Evolutionary conservation across 495 filamentous ascomycete genomes (phyloP).

Genomic region (Filosporella fistucella): DNA sequence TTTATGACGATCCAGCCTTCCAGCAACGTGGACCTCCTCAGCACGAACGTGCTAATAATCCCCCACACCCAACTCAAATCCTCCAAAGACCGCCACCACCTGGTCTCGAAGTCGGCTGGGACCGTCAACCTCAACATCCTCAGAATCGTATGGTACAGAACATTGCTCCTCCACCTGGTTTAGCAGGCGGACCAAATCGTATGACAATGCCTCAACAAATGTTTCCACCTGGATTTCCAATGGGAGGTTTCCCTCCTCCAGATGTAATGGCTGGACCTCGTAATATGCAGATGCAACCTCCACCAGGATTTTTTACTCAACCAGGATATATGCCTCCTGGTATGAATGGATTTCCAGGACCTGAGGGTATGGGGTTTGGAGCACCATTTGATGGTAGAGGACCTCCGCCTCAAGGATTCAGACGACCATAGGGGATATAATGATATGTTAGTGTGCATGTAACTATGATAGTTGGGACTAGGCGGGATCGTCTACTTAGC

Average conservation of each 20-base stretch:
- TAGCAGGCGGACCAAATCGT: slow-evolving; percentile 36
- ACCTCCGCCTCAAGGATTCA: slow-evolving; percentile 29
- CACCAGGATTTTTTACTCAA: slow-evolving; percentile 44
- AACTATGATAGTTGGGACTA: no score
- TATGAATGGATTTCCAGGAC: slow-evolving; percentile 42
- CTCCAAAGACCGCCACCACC: slow-evolving; percentile 44
- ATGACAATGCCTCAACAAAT: slow-evolving; percentile 45
- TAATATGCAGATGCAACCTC: slow-evolving; percentile 22
- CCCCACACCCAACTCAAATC: slow-evolving; percentile 47
- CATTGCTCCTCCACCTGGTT: slow-evolving; percentile 40
- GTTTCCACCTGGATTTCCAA: slow-evolving; percentile 37
- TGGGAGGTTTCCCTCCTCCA: slow-evolving; percentile 34
- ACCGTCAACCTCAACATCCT: slow-evolving; percentile 41
- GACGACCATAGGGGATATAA: slow-evolving; percentile 15
- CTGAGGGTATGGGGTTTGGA: slow-evolving; percentile 32
- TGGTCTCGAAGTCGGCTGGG: slow-evolving; percentile 34
- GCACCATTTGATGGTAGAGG: slow-evolving; percentile 40
- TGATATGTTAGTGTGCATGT: slow-evolving; percentile 4
- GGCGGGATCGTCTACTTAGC: no score
- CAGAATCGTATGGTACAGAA: slow-evolving; percentile 24
- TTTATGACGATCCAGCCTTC: slow-evolving; percentile 18
- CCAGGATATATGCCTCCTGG: slow-evolving; percentile 24
- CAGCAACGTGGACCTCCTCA: slow-evolving; percentile 23
- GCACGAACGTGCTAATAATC: slow-evolving; percentile 29
- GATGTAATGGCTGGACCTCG: slow-evolving; percentile 34